phyloP scores from a whole-genome alignment of 192 early-diverging fungal genomes.

The Funneliformis mosseae region DNA sequence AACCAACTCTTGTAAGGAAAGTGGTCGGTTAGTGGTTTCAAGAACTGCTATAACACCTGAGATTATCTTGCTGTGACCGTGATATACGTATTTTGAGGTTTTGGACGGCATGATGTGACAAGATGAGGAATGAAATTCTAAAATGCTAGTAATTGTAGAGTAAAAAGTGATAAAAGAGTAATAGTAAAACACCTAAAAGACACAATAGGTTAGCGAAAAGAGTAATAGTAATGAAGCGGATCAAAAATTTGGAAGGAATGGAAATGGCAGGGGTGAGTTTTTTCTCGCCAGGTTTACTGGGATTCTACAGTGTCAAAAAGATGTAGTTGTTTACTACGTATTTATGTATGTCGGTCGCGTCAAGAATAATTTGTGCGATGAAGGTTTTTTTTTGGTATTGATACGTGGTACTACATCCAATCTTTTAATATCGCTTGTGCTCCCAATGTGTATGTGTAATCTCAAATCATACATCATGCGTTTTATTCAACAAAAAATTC shows the following conservation, averaged over 20 bases:
- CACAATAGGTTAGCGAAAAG: background rate
- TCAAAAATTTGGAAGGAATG: conserved; percentile 24
- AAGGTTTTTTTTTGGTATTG: background rate
- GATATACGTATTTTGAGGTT: conserved; percentile 32
- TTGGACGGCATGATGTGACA: conserved; percentile 29
- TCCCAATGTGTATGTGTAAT: background rate
- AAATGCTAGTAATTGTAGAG: background rate
- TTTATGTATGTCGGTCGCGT: conserved; percentile 20
- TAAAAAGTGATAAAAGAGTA: background rate
- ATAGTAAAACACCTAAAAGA: background rate
- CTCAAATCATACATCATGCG: too few species aligned
- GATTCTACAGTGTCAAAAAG: background rate
- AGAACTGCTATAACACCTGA: conserved; percentile 31
- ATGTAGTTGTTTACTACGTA: background rate
- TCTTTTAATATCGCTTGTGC: background rate
- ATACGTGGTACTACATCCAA: background rate
- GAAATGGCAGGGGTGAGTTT: background rate
- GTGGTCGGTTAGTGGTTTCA: conserved; percentile 26
- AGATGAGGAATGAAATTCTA: conserved; percentile 19
- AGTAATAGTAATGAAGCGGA: background rate
- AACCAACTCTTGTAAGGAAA: conserved; percentile 33
- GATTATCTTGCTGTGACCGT: conserved; percentile 33
- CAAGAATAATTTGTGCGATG: conserved; percentile 11
- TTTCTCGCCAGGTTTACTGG: background rate
- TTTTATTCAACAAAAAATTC: background rate